Percentiles rank a stretch among this genome's conserved stretches.
Evolutionary conservation across 305 asterid species (phyloP).

Genomic region (Fraxinus nigra): DNA sequence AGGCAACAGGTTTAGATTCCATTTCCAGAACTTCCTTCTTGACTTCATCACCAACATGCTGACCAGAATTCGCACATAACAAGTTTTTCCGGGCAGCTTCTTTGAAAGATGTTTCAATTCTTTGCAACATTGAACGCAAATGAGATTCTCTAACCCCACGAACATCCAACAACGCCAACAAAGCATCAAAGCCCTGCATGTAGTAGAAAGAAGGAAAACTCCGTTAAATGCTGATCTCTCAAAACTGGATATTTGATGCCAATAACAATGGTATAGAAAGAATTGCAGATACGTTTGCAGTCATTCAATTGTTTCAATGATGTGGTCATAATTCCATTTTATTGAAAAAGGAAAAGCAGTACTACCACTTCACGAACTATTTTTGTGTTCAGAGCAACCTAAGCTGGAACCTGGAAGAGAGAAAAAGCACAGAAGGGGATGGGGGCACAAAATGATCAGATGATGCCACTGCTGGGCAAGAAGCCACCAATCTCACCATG

Average conservation of each 20-base stretch:
- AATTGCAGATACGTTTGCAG: not conserved
- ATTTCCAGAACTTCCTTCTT: conserved; percentile 33
- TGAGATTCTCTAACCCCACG: conserved; percentile 92
- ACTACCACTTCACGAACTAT: not conserved
- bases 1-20: conserved; percentile 26
- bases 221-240: not conserved
- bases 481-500: not conserved
- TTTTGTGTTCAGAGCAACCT: not conserved
- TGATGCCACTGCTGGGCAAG: conserved; percentile 2
- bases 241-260: not conserved
- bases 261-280: not conserved
- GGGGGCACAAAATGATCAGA: conserved; percentile 1
- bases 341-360: not conserved
- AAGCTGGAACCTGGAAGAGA: not conserved
- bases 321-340: not conserved
- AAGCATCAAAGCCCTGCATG: conserved; percentile 70
- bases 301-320: not conserved
- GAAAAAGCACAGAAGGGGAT: not conserved
- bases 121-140: conserved; percentile 72
- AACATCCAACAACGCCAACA: conserved; percentile 70
- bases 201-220: conserved; percentile 14
- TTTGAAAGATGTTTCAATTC: conserved; percentile 65
- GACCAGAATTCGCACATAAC: conserved; percentile 14
- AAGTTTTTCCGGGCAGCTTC: conserved; percentile 41
- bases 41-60: conserved; percentile 21